Percentiles rank a stretch among this genome's conserved stretches.
Conservation (phyloP, 495 filamentous ascomycete genomes). For the Stereocaulon alpinum region DNA sequence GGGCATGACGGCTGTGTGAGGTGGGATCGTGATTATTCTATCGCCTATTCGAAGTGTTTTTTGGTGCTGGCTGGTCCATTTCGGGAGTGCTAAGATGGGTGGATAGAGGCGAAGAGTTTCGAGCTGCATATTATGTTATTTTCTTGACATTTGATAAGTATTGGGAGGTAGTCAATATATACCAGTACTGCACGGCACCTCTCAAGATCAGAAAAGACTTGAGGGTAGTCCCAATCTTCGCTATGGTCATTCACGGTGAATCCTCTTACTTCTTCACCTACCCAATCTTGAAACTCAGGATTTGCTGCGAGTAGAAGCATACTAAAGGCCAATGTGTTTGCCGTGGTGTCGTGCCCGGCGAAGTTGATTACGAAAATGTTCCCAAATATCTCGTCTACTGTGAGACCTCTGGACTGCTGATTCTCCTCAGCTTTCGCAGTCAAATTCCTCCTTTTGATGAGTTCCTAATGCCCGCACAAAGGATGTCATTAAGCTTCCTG, state of each 20-base stretch:
- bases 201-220: constrained; percentile 33
- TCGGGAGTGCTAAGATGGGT: constrained; percentile 9
- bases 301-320: constrained; percentile 34
- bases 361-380: constrained; percentile 42
- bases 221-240: constrained; percentile 31
- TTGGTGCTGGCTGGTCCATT: constrained; percentile 6
- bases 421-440: not conserved
- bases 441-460: not conserved
- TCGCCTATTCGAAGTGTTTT: constrained; percentile 23
- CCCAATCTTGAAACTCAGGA: constrained; percentile 29
- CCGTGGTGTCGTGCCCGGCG: constrained; percentile 43
- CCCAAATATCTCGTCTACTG: constrained; percentile 36
- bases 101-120: constrained; percentile 19
- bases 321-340: constrained; percentile 33
- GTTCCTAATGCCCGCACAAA: constrained; percentile 1
- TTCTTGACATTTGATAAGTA: not conserved
- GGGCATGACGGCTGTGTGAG: constrained; percentile 28
- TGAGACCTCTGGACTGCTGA: constrained; percentile 1
- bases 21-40: constrained; percentile 27
- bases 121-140: constrained; percentile 2
- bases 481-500: not conserved
- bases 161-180: not conserved
- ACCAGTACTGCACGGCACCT: constrained; percentile 40
- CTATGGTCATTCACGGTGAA: constrained; percentile 23
- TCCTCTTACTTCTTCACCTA: constrained; percentile 22